Conservation (phyloP, 2,329 filamentous ascomycete species). For the Colletotrichum viniferum region DNA sequence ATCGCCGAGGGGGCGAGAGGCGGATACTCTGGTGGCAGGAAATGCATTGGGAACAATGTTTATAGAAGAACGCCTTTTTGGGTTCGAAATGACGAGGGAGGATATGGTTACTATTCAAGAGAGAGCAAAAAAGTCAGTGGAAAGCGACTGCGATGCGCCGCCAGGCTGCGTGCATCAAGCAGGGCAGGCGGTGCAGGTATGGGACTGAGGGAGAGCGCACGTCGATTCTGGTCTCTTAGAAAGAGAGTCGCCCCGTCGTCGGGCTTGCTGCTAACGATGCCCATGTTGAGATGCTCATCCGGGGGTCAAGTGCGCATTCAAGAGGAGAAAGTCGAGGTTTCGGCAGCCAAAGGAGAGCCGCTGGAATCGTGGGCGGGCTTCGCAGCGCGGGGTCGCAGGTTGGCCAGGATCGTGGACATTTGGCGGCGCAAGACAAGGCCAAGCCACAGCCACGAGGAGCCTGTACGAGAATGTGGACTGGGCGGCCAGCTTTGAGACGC, state of each 20-base stretch:
- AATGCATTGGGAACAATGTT: conserved; percentile 85
- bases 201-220: conserved; percentile 58
- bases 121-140: conserved; percentile 20
- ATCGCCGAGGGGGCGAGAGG: conserved; percentile 75
- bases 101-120: conserved; percentile 77
- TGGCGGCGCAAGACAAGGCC: conserved; percentile 19
- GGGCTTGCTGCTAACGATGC: conserved; percentile 86
- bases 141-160: conserved; percentile 20
- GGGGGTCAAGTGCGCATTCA: conserved; percentile 16
- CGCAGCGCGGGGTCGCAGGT: conserved; percentile 21
- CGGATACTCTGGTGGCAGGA: conserved; percentile 79
- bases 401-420: conserved; percentile 21
- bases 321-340: neutral
- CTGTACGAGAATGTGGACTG: conserved; percentile 12
- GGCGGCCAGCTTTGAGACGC: conserved; percentile 10
- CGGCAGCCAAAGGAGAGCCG: neutral
- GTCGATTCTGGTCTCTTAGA: conserved; percentile 88
- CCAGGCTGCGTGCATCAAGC: conserved; percentile 15
- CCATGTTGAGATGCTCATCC: conserved; percentile 67
- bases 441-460: conserved; percentile 19
- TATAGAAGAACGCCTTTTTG: conserved; percentile 76
- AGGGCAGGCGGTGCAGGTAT: conserved; percentile 19
- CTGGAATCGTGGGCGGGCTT: conserved; percentile 11
- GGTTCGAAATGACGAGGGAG: conserved; percentile 80
- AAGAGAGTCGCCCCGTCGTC: conserved; percentile 83